These are phyloP conservation scores for Taphrina wiesneri DNA, from an alignment of 1,139 yeast genomes.

Conservation along the genomic window DNA sequence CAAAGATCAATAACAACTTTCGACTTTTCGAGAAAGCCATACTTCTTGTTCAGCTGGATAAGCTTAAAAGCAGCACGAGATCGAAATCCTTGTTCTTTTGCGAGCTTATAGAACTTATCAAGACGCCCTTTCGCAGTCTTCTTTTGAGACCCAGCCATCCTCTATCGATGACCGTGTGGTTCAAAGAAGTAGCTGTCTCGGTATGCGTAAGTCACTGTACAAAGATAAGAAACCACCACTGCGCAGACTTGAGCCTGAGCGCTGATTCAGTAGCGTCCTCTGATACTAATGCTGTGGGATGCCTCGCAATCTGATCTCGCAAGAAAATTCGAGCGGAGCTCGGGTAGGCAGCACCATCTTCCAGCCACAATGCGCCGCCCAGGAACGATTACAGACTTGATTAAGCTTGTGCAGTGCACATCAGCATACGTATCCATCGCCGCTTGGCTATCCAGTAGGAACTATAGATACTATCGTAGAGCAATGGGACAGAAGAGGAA, in stretches of 20 bases:
- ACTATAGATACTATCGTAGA: too few species aligned
- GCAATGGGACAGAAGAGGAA: slow-evolving; percentile 30
- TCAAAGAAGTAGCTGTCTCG: not conserved
- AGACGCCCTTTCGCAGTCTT: slow-evolving; percentile 64
- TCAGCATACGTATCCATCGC: too few species aligned
- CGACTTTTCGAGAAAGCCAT: slow-evolving; percentile 90
- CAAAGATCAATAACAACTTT: slow-evolving; percentile 96
- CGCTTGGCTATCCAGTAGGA: too few species aligned
- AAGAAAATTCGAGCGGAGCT: slow-evolving; percentile 14
- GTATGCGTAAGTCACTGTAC: not conserved
- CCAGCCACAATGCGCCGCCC: not conserved
- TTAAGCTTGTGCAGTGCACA: too few species aligned
- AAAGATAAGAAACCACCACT: not conserved
- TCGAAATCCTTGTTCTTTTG: slow-evolving; percentile 91
- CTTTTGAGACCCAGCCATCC: slow-evolving; percentile 30
- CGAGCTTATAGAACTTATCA: slow-evolving; percentile 92
- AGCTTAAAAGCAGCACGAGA: slow-evolving; percentile 98
- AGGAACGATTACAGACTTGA: not conserved
- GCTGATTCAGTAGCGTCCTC: too few species aligned
- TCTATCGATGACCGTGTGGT: not conserved
- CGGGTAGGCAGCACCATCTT: not conserved
- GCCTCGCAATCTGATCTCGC: not conserved
- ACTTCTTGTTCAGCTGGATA: slow-evolving; percentile 92
- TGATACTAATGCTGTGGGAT: too few species aligned
- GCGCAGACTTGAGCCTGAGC: not conserved